Evolutionary conservation across 2,329 filamentous ascomycete species (phyloP).

Genomic region (Xylaria sp.): DNA sequence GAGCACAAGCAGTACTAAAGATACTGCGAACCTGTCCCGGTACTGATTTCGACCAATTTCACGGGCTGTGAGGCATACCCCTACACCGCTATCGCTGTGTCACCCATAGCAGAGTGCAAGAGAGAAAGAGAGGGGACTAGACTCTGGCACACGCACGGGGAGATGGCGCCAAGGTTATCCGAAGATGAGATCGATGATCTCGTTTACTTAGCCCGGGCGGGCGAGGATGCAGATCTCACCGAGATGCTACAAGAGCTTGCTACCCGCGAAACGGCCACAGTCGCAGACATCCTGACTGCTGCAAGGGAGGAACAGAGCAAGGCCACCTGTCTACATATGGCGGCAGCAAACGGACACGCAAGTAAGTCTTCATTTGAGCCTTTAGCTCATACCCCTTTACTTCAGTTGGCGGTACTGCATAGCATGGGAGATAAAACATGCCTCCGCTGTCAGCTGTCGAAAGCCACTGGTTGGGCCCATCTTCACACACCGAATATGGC

Average conservation of each 20-base stretch:
- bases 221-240: constrained; percentile 77
- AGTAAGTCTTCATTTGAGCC: constrained; percentile 63
- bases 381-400: not conserved
- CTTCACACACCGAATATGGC: not conserved
- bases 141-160: not conserved
- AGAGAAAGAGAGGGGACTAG: not conserved
- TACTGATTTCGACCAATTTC: not conserved
- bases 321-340: constrained; percentile 90
- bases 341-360: constrained; percentile 86
- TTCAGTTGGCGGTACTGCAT: not conserved
- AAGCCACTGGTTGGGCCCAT: not conserved
- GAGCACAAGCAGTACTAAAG: constrained; percentile 10
- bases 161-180: constrained; percentile 65
- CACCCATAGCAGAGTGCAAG: not conserved
- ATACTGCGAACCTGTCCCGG: not conserved
- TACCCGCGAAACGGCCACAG: constrained; percentile 67
- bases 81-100: not conserved
- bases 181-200: constrained; percentile 92
- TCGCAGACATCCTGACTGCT: constrained; percentile 73
- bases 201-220: constrained; percentile 84
- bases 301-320: constrained; percentile 80
- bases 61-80: constrained; percentile 2
- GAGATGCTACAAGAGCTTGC: constrained; percentile 68
- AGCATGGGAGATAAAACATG: constrained; percentile 8
- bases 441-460: constrained; percentile 9